Base-by-base conservation (phyloP, 495 filamentous ascomycete genomes). In the Aspergillus carlsbadensis region DNA sequence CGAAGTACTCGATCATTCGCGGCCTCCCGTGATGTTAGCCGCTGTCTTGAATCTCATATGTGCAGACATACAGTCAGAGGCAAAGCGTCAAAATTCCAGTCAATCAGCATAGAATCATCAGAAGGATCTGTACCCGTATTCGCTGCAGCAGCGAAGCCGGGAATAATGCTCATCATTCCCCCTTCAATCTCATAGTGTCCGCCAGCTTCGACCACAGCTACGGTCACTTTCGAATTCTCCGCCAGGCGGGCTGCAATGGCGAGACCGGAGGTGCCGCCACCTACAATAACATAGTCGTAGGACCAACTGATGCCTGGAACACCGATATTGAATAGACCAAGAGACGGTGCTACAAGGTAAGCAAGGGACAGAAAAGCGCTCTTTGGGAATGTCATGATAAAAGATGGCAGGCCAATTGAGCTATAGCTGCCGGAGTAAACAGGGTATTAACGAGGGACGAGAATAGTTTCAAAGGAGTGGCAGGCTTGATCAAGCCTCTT, bases 181-280 rank as follows among this genome's bases (percentile, higher is more conserved):
- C 75, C 72, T 41, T 29, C 26, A 11, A 70, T 47, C 63, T 86
- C 76, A 54, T 86, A 86, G 59, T 79, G 78, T 5, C 75, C 75
- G 0, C 84, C 84, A 7, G 83, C 82, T 66, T 87, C 84, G 14
- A 87, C 66, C 1, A 87, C 69, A 21, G 76, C 77, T 7, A 79
- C 72, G 6, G 53, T 57, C 13, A 41, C 39, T 41, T 29, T 60
- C 65, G 0, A 58, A 52, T 51, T 41, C n/a, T 78, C 71, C 5
- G 76, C 71, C n/a, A 82, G 67, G 6, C 78, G 70, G 8, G 71
- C 62, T 0, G 72, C 78, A 20, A 83, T 58, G 0, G 74, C 67
- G 49, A 81, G 58, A 1, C 80, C 80, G 24, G 72, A 76, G 6
- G 77, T 81, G 22, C 79, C 80, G 24, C 79, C 79, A 17, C 80